Base-by-base conservation (phyloP, 768 basidiomycete genomes). In the Holtermannia corniformis region DNA sequence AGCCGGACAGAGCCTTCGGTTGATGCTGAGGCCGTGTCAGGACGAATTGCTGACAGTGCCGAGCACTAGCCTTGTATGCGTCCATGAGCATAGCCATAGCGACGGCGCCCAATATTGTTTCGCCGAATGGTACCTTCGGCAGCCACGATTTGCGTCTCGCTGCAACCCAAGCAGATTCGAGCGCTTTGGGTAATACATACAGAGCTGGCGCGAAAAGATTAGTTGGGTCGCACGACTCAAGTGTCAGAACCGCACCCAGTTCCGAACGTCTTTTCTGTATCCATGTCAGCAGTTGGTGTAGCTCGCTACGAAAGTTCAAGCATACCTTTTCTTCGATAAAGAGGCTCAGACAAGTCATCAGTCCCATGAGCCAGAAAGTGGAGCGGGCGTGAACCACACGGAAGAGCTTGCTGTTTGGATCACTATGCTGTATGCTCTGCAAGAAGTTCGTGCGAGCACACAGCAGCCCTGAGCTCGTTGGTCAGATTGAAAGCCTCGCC, bases 81-180 rank as follows among this genome's bases (percentile, higher is more conserved):
- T 67, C 84, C 87, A 90, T 85, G 37, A 92, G 86, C 87, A 95
- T 87, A 4, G 82, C 84, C 85, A 91, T 88, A 11, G 84, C 89
- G 52, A 85, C 76, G 2, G 83, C 82, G 5, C 82, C 81, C 44
- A 86, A 69, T 45, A 56, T 57, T n/a, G 55, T 47, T 23, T 74
- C 71, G 20, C 74, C 75, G 27, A 69, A 72, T 0, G 71, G 75
- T 1, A 73, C 73, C 54, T 71, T 67, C 19, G 73, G 75, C 4
- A 91, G 84, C 73, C 80, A 81, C 1, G 86, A 85, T 56, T 82
- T 80, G 13, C 85, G 85, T 22, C 86, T 73, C 7, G 83, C 80
- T 65, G 82, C 81, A 0, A 83, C 77, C 91, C 90, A 96, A n/a
- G 81, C 80, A 50, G 87, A 87, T 75, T 97, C 91, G 28, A 97